Base-by-base conservation (phyloP, 2,329 filamentous ascomycete genomes). In the Diaporthe citri region DNA sequence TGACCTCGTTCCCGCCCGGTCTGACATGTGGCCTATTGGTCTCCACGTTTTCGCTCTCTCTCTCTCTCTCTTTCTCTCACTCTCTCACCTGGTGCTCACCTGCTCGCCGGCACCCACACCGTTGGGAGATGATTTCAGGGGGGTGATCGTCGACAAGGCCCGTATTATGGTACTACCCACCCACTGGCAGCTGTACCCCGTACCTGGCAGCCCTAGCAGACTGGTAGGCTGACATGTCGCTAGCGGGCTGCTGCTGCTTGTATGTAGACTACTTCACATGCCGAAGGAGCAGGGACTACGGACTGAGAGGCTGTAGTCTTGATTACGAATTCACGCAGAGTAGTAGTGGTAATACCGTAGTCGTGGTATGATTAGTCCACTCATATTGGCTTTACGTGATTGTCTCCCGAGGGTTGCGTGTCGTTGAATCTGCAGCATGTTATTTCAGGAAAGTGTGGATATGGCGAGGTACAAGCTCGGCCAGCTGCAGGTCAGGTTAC, bases 1-100 rank as follows among this genome's bases (percentile, higher is more conserved):
- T 73, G 71, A 73, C 71, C 71, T 73, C 71, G 66, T 66, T 46
- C 46, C 28, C 46, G 46, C 57, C 71, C 56, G 28, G 46, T 28
- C 28, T 52, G 62, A 51, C 62, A 67, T 67, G 62, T 67, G 62
- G 62, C 62, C 62, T 67, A 55, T 36, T 51, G 43, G 39, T 62
- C 59, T 43, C 56, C 59, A 43, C 39, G 59, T 46, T 46, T 46
- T 31, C 48, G 17, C 20, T 34, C 55, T 28, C 15, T 43, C n/a
- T 9, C 7, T 25, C 12, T 15, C 22, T 36, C n/a, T 52, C n/a
- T 25, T 13, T 25, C 17, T 48, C 43, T 22, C 48, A 25, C n/a
- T n/a, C 22, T 34, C 62, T 55, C 34, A 22, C 34, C 64, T 55
- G 31, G 46, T 69, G 13, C 64, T 55, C 46, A 52, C 62, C 46